A percentile compares a stretch with the other conserved stretches of the same genome.
Evolutionary conservation across 768 basidiomycete genomes (phyloP).

Genomic region (Boletus sp.): DNA sequence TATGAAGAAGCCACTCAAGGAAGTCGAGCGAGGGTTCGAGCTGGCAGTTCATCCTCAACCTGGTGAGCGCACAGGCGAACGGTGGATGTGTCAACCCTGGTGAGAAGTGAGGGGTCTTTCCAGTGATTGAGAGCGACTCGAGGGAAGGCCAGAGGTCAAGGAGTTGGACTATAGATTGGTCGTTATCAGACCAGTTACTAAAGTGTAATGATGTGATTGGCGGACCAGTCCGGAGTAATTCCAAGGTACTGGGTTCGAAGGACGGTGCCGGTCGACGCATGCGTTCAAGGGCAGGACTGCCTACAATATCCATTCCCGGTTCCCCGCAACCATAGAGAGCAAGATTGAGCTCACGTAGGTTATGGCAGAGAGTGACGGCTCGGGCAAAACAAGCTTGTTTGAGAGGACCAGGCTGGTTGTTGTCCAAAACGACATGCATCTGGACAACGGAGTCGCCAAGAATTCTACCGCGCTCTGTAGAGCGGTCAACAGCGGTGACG

Average conservation of each 20-base stretch:
- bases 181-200: slow-evolving; percentile 70
- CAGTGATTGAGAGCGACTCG: slow-evolving; percentile 54
- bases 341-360: slow-evolving; percentile 53
- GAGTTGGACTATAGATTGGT: slow-evolving; percentile 54
- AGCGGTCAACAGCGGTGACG: slow-evolving; percentile 45
- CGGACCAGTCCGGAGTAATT: slow-evolving; percentile 55
- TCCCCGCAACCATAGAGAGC: slow-evolving; percentile 58
- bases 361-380: slow-evolving; percentile 58
- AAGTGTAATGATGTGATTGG: slow-evolving; percentile 53
- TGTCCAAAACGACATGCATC: slow-evolving; percentile 59
- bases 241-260: slow-evolving; percentile 52
- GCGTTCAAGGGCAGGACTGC: slow-evolving; percentile 45
- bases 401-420: slow-evolving; percentile 62
- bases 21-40: slow-evolving; percentile 60
- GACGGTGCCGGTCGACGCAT: slow-evolving; percentile 51
- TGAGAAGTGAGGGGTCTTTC: slow-evolving; percentile 52
- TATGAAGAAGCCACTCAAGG: slow-evolving; percentile 66
- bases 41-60: slow-evolving; percentile 66
- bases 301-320: slow-evolving; percentile 50
- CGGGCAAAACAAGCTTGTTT: slow-evolving; percentile 55
- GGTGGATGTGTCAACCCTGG: slow-evolving; percentile 39
- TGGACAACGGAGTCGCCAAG: slow-evolving; percentile 54
- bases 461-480: slow-evolving; percentile 46
- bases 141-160: slow-evolving; percentile 63
- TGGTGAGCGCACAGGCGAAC: slow-evolving; percentile 45